Percentiles rank a stretch among this genome's conserved stretches.
Conservation (phyloP, 2,329 filamentous ascomycete species). For the Corynespora cassiicola region DNA sequence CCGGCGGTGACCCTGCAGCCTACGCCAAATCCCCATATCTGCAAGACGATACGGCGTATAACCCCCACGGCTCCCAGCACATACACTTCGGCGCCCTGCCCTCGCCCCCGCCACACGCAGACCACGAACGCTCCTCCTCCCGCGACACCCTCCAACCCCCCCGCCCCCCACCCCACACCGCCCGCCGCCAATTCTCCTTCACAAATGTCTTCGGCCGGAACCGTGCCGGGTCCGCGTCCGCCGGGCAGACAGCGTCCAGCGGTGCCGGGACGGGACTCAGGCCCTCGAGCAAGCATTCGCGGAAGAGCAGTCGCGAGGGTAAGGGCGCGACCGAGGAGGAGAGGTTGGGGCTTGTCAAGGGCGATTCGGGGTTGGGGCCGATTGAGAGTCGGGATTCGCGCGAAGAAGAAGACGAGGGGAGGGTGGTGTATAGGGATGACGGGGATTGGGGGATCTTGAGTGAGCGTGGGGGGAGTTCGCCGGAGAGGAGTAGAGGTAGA, state of each 20-base stretch:
- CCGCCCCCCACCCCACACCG: slow-evolving; percentile 61
- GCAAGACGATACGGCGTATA: slow-evolving; percentile 58
- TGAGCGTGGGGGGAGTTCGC: too few relatives aligned
- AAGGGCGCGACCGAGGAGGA: slow-evolving; percentile 77
- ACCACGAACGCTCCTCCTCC: slow-evolving; percentile 50
- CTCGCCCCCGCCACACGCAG: slow-evolving; percentile 26
- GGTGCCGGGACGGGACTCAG: slow-evolving; percentile 20
- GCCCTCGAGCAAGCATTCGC: slow-evolving; percentile 34
- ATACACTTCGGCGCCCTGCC: slow-evolving; percentile 54
- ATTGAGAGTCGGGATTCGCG: slow-evolving; percentile 29
- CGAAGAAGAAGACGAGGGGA: too few relatives aligned
- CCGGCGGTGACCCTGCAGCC: slow-evolving; percentile 20
- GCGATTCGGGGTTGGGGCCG: slow-evolving; percentile 59
- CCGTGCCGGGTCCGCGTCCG: slow-evolving; percentile 35
- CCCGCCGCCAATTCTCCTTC: slow-evolving; percentile 87
- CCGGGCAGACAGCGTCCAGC: too few relatives aligned
- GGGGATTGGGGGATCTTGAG: too few relatives aligned
- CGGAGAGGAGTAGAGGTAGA: too few relatives aligned
- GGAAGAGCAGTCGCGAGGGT: slow-evolving; percentile 41
- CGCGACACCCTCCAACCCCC: slow-evolving; percentile 59
- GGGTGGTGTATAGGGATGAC: too few relatives aligned
- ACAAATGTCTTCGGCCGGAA: slow-evolving; percentile 77
- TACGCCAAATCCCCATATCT: slow-evolving; percentile 51
- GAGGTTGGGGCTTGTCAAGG: slow-evolving; percentile 79
- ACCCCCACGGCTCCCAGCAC: slow-evolving; percentile 41